These are phyloP conservation scores for Globisporangium acanthophoron DNA, from an alignment of 352 stramenopile genomes.

Conservation along the genomic window DNA sequence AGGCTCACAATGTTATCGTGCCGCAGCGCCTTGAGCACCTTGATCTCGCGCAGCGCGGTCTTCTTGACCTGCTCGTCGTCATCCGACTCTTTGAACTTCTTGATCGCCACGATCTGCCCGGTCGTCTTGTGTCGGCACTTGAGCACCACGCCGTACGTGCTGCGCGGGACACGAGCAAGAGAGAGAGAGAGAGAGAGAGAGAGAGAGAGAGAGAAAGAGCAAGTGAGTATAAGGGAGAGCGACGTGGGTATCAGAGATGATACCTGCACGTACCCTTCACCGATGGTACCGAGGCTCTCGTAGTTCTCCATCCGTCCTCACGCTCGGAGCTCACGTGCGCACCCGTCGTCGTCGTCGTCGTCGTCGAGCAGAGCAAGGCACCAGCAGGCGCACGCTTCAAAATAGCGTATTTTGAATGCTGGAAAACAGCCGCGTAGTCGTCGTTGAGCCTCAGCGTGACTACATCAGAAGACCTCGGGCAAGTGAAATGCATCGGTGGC, in stretches of 20 bases:
- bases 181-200: neutral
- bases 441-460: no score
- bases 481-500: no score
- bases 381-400: neutral
- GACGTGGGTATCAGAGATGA: neutral
- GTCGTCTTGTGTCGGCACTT: conserved; percentile 81
- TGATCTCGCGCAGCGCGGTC: conserved; percentile 79
- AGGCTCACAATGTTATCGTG: conserved; percentile 88
- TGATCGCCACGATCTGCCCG: conserved; percentile 87
- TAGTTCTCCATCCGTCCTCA: conserved; percentile 74
- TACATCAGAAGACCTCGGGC: no score
- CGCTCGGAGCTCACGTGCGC: neutral
- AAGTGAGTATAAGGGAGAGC: neutral
- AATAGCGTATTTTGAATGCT: no score
- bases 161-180: conserved; percentile 11
- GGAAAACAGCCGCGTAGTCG: no score
- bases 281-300: conserved; percentile 83
- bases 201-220: neutral
- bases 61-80: conserved; percentile 90
- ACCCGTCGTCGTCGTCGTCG: no score
- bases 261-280: conserved; percentile 56
- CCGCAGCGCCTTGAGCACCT: conserved; percentile 80
- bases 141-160: conserved; percentile 84
- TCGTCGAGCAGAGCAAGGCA: neutral
- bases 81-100: conserved; percentile 90